Percentiles rank a stretch among this genome's conserved stretches.
Conservation (phyloP, 768 basidiomycete genomes). For the Mycena polygramma region DNA sequence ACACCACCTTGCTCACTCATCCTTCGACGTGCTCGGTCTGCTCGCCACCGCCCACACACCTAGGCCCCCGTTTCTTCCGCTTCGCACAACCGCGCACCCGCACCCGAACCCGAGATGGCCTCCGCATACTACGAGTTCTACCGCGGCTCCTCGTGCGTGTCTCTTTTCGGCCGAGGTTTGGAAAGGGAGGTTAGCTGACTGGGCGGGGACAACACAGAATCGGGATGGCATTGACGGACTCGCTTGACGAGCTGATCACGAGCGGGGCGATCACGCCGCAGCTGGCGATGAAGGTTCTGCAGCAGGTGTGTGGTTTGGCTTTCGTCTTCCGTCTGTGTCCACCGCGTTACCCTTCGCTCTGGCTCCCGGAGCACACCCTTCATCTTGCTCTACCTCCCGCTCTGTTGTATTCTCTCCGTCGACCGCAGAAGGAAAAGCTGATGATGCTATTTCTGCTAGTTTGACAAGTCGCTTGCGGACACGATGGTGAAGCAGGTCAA, state of each 20-base stretch:
- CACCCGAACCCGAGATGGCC: slow-evolving; percentile 58
- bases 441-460: slow-evolving; percentile 61
- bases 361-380: too few relatives aligned
- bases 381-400: too few relatives aligned
- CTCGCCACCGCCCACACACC: too few relatives aligned
- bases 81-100: too few relatives aligned
- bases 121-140: slow-evolving; percentile 94
- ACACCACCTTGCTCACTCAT: too few relatives aligned
- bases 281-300: slow-evolving; percentile 58
- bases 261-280: slow-evolving; percentile 97
- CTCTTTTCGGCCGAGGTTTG: too few relatives aligned
- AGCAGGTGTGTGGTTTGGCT: background rate
- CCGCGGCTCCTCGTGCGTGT: slow-evolving; percentile 87
- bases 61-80: too few relatives aligned
- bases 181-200: too few relatives aligned
- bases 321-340: background rate
- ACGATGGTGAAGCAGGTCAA: slow-evolving; percentile 95
- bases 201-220: too few relatives aligned
- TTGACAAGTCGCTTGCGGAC: slow-evolving; percentile 95
- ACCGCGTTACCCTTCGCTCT: background rate
- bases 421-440: background rate
- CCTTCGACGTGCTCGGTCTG: too few relatives aligned
- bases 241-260: slow-evolving; percentile 88
- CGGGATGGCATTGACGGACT: slow-evolving; percentile 97
- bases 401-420: too few relatives aligned